Conservation (phyloP, 1,139 yeast genomes). For the Saccharomyces hybrid region DNA sequence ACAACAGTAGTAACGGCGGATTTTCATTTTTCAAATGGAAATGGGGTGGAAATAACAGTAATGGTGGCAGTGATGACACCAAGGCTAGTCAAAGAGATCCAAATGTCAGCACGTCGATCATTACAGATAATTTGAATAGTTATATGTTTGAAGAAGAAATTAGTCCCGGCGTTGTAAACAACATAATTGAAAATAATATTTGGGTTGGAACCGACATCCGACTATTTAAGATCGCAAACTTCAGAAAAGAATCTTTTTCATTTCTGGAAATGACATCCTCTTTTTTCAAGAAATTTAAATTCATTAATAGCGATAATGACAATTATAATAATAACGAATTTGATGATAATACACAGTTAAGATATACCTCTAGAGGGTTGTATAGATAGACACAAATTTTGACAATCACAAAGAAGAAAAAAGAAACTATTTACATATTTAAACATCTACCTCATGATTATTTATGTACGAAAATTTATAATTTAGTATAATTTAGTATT, state of each 20-base stretch:
- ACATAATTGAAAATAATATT: conserved; percentile 32
- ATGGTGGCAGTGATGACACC: conserved; percentile 10
- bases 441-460: background rate
- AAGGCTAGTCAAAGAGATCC: background rate
- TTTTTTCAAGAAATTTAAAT: conserved; percentile 25
- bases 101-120: conserved; percentile 4
- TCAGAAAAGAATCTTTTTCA: conserved; percentile 30
- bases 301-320: conserved; percentile 17
- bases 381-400: background rate
- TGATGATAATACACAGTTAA: background rate
- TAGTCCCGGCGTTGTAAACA: background rate
- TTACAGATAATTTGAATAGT: conserved; percentile 7
- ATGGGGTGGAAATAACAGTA: conserved; percentile 27
- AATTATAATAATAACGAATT: conserved; percentile 3
- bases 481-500: background rate
- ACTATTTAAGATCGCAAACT: conserved; percentile 49
- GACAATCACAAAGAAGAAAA: background rate
- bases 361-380: conserved; percentile 1
- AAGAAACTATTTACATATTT: background rate
- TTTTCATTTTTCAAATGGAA: conserved; percentile 25
- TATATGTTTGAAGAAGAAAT: conserved; percentile 17
- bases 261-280: conserved; percentile 32
- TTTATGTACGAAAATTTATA: background rate
- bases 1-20: conserved; percentile 6
- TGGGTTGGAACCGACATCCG: conserved; percentile 62